These are phyloP conservation scores for Tuber brumale DNA, from an alignment of 495 filamentous ascomycete species.

Conservation along the genomic window DNA sequence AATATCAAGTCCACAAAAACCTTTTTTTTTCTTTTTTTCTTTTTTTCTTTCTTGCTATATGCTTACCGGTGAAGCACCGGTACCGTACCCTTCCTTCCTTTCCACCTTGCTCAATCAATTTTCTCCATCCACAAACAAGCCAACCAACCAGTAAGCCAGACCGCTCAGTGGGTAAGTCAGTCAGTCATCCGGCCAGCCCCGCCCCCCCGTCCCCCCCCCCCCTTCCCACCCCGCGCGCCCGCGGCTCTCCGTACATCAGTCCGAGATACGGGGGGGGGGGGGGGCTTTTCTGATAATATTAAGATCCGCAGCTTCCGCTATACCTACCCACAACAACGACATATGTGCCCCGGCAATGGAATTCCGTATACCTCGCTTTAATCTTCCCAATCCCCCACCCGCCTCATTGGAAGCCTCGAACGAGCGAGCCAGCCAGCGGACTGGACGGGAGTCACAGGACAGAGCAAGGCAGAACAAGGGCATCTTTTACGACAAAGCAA, in stretches of 20 bases:
- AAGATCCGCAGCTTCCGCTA: background rate
- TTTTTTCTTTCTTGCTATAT: background rate
- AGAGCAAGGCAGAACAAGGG: background rate
- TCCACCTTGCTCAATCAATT: background rate
- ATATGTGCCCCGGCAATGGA: background rate
- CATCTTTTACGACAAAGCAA: background rate
- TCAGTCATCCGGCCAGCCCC: background rate
- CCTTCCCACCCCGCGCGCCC: background rate
- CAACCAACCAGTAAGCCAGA: background rate
- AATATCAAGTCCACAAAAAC: background rate
- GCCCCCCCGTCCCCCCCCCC: background rate
- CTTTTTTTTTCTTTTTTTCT: background rate
- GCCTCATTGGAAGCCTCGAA: background rate
- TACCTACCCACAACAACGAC: background rate
- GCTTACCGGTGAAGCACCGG: background rate
- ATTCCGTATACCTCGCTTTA: conserved; percentile 2
- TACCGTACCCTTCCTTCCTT: background rate
- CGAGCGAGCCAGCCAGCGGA: background rate
- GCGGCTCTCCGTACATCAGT: conserved; percentile 4
- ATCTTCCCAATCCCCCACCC: background rate
- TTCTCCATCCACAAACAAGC: background rate
- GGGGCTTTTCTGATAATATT: background rate
- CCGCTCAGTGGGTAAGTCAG: background rate
- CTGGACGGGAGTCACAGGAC: background rate
- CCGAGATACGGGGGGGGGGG: conserved; percentile 1